These are phyloP conservation scores for Fraxinus cuspidata DNA, from an alignment of 257 asterid genomes.

Conservation along the genomic window DNA sequence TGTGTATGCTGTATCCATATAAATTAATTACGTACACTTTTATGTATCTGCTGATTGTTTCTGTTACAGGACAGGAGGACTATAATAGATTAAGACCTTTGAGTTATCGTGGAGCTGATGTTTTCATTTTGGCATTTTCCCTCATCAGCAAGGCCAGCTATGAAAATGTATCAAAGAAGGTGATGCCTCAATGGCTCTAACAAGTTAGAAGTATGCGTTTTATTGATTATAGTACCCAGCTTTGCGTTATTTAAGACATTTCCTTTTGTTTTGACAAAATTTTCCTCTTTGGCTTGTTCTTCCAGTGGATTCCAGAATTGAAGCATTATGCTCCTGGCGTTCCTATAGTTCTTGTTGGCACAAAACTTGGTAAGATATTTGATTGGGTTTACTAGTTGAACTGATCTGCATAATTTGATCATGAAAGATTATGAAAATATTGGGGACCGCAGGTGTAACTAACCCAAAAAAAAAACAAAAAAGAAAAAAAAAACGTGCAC, in stretches of 20 bases:
- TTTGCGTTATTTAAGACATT: background rate
- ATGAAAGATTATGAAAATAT: background rate
- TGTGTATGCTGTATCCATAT: background rate
- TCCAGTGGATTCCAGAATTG: constrained; percentile 65
- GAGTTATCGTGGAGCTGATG: constrained; percentile 65
- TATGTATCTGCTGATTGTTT: background rate
- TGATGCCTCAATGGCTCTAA: constrained; percentile 6
- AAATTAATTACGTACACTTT: background rate
- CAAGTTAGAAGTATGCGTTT: background rate
- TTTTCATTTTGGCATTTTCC: constrained; percentile 60
- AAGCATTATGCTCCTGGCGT: constrained; percentile 66
- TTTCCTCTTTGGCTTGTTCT: constrained; percentile 18
- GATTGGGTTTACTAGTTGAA: background rate
- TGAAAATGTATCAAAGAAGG: constrained; percentile 62
- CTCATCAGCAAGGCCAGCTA: constrained; percentile 64
- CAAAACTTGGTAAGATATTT: constrained; percentile 52
- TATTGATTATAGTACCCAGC: background rate
- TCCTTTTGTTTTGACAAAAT: background rate
- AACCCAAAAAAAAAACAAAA: background rate
- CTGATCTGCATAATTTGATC: background rate
- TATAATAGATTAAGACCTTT: constrained; percentile 58
- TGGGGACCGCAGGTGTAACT: background rate
- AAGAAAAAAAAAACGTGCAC: background rate
- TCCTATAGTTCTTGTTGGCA: constrained; percentile 58
- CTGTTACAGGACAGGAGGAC: constrained; percentile 53